Percentiles rank a stretch among this genome's conserved stretches.
These are phyloP conservation scores for Gomphus bonarii DNA, from an alignment of 1,284 basidiomycete species.

Conservation along the genomic window DNA sequence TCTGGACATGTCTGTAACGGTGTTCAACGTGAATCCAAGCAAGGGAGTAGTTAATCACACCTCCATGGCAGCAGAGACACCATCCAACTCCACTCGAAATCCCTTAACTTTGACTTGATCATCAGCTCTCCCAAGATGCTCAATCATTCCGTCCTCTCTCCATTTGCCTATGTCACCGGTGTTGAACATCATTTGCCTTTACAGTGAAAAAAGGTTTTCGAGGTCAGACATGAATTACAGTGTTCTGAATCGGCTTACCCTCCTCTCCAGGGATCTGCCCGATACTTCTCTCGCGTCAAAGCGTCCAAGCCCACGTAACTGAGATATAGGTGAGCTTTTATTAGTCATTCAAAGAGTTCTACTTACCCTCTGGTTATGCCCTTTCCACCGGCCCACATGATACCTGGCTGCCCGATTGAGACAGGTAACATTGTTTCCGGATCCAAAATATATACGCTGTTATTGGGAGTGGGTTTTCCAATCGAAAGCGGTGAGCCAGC, in stretches of 20 bases:
- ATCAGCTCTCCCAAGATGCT: slow-evolving; percentile 46
- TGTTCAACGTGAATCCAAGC: neutral
- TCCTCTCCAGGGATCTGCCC: slow-evolving; percentile 40
- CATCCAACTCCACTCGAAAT: slow-evolving; percentile 52
- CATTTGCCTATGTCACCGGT: slow-evolving; percentile 49
- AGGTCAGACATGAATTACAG: neutral
- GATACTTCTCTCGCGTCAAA: slow-evolving; percentile 43
- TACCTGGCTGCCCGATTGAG: slow-evolving; percentile 40
- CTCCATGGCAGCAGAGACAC: slow-evolving; percentile 48
- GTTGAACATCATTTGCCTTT: slow-evolving; percentile 46
- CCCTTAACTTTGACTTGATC: slow-evolving; percentile 50
- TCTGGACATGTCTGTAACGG: slow-evolving; percentile 28
- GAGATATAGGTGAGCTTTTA: neutral
- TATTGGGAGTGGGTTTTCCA: slow-evolving; percentile 49
- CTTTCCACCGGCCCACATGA: slow-evolving; percentile 52
- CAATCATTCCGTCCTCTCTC: slow-evolving; percentile 39
- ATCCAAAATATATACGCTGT: slow-evolving; percentile 46
- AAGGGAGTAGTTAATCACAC: slow-evolving; percentile 20
- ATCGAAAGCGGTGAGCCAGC: slow-evolving; percentile 35
- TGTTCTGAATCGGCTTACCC: slow-evolving; percentile 28
- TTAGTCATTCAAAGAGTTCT: neutral
- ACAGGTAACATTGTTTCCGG: slow-evolving; percentile 35
- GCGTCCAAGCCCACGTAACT: slow-evolving; percentile 19
- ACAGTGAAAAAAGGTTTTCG: neutral
- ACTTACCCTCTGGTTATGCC: slow-evolving; percentile 45